Percentiles rank a stretch among this genome's conserved stretches.
Conservation (phyloP, 2,329 filamentous ascomycete genomes). For the Colletotrichum lentis region DNA sequence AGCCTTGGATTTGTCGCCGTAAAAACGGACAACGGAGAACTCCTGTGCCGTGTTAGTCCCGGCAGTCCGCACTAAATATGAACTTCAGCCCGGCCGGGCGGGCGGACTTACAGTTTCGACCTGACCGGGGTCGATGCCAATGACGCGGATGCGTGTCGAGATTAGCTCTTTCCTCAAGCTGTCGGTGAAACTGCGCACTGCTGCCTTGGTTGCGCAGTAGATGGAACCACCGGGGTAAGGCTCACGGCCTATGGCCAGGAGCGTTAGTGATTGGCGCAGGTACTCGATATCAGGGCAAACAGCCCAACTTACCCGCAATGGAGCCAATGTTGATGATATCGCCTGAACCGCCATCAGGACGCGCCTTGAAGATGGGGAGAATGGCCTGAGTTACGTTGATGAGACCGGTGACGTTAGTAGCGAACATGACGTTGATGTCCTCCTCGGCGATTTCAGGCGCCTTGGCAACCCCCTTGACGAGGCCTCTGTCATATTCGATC, state of each 20-base stretch:
- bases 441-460: slow-evolving; percentile 83
- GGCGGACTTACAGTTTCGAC: slow-evolving; percentile 76
- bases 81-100: neutral
- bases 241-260: slow-evolving; percentile 66
- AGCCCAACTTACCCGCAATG: slow-evolving; percentile 69
- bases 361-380: slow-evolving; percentile 81
- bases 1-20: slow-evolving; percentile 87
- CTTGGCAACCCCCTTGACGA: slow-evolving; percentile 87
- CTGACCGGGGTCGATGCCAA: slow-evolving; percentile 90
- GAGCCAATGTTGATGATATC: slow-evolving; percentile 96
- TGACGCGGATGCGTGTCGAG: slow-evolving; percentile 79
- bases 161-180: slow-evolving; percentile 84
- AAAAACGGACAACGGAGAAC: slow-evolving; percentile 87
- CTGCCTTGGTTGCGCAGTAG: slow-evolving; percentile 93
- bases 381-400: slow-evolving; percentile 97
- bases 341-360: slow-evolving; percentile 77
- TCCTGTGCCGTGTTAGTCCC: slow-evolving; percentile 59
- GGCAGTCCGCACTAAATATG: neutral
- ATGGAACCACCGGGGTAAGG: slow-evolving; percentile 86
- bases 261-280: neutral
- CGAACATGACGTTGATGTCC: slow-evolving; percentile 88
- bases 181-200: slow-evolving; percentile 85
- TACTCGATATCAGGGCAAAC: neutral
- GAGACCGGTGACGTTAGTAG: slow-evolving; percentile 91
- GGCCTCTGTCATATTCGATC: slow-evolving; percentile 64